Base-by-base conservation (phyloP, 2,329 filamentous ascomycete genomes). In the Achaetomium macrosporum region DNA sequence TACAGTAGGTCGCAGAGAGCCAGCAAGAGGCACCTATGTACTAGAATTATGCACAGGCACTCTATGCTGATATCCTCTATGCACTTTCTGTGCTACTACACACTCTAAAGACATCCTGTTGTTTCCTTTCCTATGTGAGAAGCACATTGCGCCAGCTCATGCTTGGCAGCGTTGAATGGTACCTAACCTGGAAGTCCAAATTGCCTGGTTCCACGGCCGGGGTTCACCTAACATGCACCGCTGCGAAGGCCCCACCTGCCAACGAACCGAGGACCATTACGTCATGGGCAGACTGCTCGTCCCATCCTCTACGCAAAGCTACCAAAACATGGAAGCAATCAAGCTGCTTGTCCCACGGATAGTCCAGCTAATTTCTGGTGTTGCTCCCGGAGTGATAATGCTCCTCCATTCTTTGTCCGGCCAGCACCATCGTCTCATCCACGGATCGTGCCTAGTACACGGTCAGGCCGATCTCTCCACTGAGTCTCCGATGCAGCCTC, bases 241-340 rank as follows among this genome's bases (percentile, higher is more conserved):
- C 25, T 35, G n/a, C n/a, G n/a, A n/a, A n/a, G n/a, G n/a, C n/a
- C n/a, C n/a, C n/a, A n/a, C 11, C 33, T 10, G 9, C 39, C 37
- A 20, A 25, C 25, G 25, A 25, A 25, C 25, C 25, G 25, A 25
- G 25, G 7, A 2, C 19, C 37, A 53, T 48, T 53, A 53, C 50
- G 50, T 53, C 50, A 53, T 47, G 13, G 20, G 8, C 37, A 35
- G 36, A 16, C n/a, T 19, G 17, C 19, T 42, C 20, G 20, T 20
- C 41, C n/a, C 41, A 15, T 42, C 19, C n/a, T n/a, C n/a, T n/a
- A n/a, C n/a, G 41, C 20, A 42, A 17, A 36, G 35, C 42, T 35
- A 31, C 31, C 42, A 45, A 45, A 52, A 40, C 50, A 39, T 47
- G 44, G 50, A 47, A 52, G 37, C 43, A 47, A 29, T 37, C 20